Evolutionary conservation across 108 stramenopile species (phyloP).

Genomic region (Skeletonema grethae): DNA sequence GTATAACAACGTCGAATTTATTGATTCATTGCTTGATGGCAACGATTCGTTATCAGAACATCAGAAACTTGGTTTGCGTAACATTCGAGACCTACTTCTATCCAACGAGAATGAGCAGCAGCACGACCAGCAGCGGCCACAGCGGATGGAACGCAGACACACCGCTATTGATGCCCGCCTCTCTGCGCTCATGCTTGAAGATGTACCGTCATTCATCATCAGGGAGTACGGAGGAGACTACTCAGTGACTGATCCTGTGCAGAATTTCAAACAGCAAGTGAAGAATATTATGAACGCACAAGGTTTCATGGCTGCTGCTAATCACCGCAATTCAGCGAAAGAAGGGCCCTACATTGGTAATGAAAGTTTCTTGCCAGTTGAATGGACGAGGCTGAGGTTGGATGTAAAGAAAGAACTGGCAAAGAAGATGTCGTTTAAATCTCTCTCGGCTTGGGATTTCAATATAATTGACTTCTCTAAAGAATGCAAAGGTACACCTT

Average conservation of each 20-base stretch:
- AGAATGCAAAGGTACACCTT: constrained; percentile 17
- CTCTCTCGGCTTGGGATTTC: constrained; percentile 36
- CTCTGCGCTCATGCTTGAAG: constrained; percentile 5
- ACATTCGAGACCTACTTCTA: constrained; percentile 15
- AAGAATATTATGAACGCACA: constrained; percentile 24
- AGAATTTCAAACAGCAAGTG: constrained; percentile 6
- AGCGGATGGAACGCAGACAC: constrained; percentile 22
- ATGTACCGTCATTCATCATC: constrained; percentile 24
- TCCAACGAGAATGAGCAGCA: not conserved
- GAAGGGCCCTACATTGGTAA: not conserved
- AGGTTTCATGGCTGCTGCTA: constrained; percentile 4
- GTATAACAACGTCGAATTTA: constrained; percentile 11
- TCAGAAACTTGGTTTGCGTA: constrained; percentile 15
- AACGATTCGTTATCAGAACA: constrained; percentile 10
- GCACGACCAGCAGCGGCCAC: not conserved
- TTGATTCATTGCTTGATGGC: constrained; percentile 20
- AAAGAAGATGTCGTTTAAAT: constrained; percentile 17
- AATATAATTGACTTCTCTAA: constrained; percentile 26
- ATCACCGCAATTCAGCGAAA: not conserved
- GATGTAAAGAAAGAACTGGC: constrained; percentile 20
- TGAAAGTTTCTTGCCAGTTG: constrained; percentile 29
- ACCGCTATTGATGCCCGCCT: constrained; percentile 5
- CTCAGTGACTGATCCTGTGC: not conserved
- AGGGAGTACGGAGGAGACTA: constrained; percentile 20
- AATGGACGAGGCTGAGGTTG: constrained; percentile 28